Evolutionary conservation across 768 basidiomycete genomes (phyloP).

Genomic region (Leccinum rimulosum): DNA sequence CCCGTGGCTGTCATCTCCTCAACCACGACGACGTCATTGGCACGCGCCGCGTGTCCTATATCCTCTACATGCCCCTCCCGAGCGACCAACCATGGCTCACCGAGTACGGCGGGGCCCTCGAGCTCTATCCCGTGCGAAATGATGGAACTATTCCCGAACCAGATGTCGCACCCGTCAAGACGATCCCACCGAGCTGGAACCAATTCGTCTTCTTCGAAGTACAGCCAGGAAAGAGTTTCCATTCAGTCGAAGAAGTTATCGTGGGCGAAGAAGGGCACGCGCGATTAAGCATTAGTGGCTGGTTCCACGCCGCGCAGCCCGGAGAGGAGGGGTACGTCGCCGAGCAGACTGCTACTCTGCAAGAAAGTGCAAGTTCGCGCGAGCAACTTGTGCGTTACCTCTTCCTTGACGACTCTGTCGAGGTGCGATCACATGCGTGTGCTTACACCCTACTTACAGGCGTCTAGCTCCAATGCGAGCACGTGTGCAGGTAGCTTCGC

Average conservation of each 20-base stretch:
- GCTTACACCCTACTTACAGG: conserved; percentile 35
- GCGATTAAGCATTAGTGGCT: conserved; percentile 88
- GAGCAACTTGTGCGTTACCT: conserved; percentile 80
- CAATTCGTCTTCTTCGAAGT: conserved; percentile 88
- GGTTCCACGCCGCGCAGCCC: conserved; percentile 93
- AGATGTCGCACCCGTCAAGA: conserved; percentile 57
- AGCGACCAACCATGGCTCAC: conserved; percentile 74
- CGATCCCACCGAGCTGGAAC: conserved; percentile 81
- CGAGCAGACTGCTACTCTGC: conserved; percentile 41
- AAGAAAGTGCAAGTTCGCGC: conserved; percentile 84
- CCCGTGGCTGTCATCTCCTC: conserved; percentile 87
- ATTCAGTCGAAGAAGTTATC: conserved; percentile 96
- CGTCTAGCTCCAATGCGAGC: conserved; percentile 51
- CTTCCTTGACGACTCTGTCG: conserved; percentile 6
- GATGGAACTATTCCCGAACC: conserved; percentile 69
- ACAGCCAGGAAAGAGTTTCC: conserved; percentile 94
- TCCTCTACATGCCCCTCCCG: conserved; percentile 91
- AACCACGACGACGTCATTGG: conserved; percentile 99
- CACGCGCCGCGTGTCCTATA: conserved; percentile 90
- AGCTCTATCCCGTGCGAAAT: conserved; percentile 75
- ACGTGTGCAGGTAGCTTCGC: conserved; percentile 42
- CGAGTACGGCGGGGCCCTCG: conserved; percentile 91
- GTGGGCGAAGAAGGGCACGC: conserved; percentile 68
- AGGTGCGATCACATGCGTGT: conserved; percentile 5
- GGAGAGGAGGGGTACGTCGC: conserved; percentile 84